These are phyloP conservation scores for Aspergillus steynii DNA, from an alignment of 495 filamentous ascomycete genomes.

Conservation along the genomic window DNA sequence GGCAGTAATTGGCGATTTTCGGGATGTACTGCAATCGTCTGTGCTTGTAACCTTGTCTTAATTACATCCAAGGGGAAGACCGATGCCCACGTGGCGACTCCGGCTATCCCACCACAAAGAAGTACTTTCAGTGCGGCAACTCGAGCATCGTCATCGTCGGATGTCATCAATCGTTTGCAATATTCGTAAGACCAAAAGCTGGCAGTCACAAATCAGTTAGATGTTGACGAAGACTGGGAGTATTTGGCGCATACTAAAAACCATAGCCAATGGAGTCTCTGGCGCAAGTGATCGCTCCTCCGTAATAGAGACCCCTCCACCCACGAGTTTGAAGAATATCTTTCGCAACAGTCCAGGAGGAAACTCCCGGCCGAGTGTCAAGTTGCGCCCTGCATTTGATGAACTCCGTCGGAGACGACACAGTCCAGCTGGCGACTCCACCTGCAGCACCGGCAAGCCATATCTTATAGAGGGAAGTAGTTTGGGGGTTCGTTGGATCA, in stretches of 20 bases:
- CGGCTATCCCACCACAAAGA: constrained; percentile 81
- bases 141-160: constrained; percentile 34
- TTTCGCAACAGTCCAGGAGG: constrained; percentile 62
- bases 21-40: constrained; percentile 43
- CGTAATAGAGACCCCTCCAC: constrained; percentile 70
- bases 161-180: constrained; percentile 54
- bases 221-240: constrained; percentile 18
- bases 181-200: constrained; percentile 87
- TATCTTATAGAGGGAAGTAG: constrained; percentile 46
- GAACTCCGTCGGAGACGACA: constrained; percentile 83
- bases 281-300: constrained; percentile 74
- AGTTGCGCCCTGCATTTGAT: constrained; percentile 84
- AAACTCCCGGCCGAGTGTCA: constrained; percentile 36
- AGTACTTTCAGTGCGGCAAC: constrained; percentile 63
- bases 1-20: constrained; percentile 27
- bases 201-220: constrained; percentile 11
- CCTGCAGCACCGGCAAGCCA: constrained; percentile 76
- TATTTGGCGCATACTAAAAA: constrained; percentile 66
- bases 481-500: constrained; percentile 40
- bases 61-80: constrained; percentile 87
- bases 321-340: constrained; percentile 62
- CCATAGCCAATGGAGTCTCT: constrained; percentile 87
- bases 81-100: constrained; percentile 79
- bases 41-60: constrained; percentile 83
- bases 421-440: constrained; percentile 76